These are phyloP conservation scores for Daldinia caldariorum DNA, from an alignment of 495 filamentous ascomycete species.

Conservation along the genomic window DNA sequence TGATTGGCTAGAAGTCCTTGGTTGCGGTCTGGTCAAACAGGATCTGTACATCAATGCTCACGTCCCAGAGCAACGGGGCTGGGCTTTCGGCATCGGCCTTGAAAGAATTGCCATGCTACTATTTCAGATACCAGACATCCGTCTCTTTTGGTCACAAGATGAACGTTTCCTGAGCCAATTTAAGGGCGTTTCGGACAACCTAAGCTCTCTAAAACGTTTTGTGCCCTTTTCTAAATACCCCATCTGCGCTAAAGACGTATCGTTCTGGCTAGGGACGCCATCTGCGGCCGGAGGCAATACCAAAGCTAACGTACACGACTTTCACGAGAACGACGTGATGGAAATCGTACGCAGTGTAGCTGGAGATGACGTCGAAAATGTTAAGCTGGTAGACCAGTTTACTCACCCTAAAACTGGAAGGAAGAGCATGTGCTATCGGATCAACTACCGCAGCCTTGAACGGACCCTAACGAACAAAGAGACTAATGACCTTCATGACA, in stretches of 20 bases:
- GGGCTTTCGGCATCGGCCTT: constrained; percentile 94
- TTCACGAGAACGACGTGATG: constrained; percentile 98
- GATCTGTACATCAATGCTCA: constrained; percentile 78
- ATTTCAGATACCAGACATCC: constrained; percentile 94
- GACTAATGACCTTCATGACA: constrained; percentile 77
- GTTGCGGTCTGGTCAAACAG: constrained; percentile 91
- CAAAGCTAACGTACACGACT: constrained; percentile 55
- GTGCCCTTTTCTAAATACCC: constrained; percentile 90
- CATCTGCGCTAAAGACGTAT: constrained; percentile 86
- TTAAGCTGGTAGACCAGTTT: constrained; percentile 82
- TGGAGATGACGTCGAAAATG: constrained; percentile 88
- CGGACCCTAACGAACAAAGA: constrained; percentile 84
- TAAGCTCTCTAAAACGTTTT: constrained; percentile 69
- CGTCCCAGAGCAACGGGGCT: constrained; percentile 79
- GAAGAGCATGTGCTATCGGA: constrained; percentile 88
- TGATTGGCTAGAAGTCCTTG: constrained; percentile 93
- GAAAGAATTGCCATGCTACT: constrained; percentile 97
- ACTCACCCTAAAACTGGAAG: constrained; percentile 84
- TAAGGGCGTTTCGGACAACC: constrained; percentile 60
- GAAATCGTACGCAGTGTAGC: constrained; percentile 84
- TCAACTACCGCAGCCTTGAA: constrained; percentile 91
- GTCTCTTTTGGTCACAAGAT: constrained; percentile 95
- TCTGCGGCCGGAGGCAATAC: constrained; percentile 64
- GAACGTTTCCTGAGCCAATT: constrained; percentile 86
- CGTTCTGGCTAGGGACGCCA: constrained; percentile 83